phyloP scores from a whole-genome alignment of 1,139 yeast genomes.

The Zygosaccharomyces sapae region DNA sequence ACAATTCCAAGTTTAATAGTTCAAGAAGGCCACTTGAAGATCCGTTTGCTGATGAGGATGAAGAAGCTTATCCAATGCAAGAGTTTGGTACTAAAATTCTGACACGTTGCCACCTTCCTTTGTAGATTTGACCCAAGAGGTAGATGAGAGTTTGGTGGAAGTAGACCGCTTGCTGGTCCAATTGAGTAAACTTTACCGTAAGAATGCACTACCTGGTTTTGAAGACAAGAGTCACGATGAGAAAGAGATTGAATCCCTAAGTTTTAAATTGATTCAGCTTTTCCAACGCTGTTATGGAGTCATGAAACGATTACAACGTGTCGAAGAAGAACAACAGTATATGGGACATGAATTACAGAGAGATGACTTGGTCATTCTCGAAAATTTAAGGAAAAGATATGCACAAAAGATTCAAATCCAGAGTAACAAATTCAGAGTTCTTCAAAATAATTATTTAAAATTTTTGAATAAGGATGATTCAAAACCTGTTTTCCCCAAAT shows the following conservation, averaged over 20 bases:
- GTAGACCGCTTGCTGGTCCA: slow-evolving; percentile 48
- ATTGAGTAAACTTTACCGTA: slow-evolving; percentile 67
- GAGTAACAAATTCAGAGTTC: slow-evolving; percentile 72
- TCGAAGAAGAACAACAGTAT: slow-evolving; percentile 38
- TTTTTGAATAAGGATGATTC: slow-evolving; percentile 67
- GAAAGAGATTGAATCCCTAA: slow-evolving; percentile 72
- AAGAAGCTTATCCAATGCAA: slow-evolving; percentile 23
- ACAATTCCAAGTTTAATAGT: slow-evolving; percentile 35
- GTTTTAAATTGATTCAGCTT: slow-evolving; percentile 64
- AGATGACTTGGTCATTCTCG: slow-evolving; percentile 62
- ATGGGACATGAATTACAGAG: slow-evolving; percentile 34
- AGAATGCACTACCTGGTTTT: slow-evolving; percentile 80
- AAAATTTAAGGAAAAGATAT: slow-evolving; percentile 75
- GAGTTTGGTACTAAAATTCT: slow-evolving; percentile 38
- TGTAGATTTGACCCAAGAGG: slow-evolving; percentile 66
- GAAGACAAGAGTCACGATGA: slow-evolving; percentile 68
- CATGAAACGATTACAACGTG: slow-evolving; percentile 60
- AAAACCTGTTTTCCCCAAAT: slow-evolving; percentile 36
- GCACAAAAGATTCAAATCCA: slow-evolving; percentile 80
- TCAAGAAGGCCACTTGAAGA: slow-evolving; percentile 39
- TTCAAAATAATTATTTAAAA: slow-evolving; percentile 85
- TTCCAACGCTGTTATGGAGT: slow-evolving; percentile 74
- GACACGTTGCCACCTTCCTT: slow-evolving; percentile 69
- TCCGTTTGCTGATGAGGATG: slow-evolving; percentile 30
- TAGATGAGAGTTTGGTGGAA: slow-evolving; percentile 55